Percentiles rank a stretch among this genome's conserved stretches.
These are phyloP conservation scores for Termitomyces sp. DNA, from an alignment of 768 basidiomycete genomes.

Conservation along the genomic window DNA sequence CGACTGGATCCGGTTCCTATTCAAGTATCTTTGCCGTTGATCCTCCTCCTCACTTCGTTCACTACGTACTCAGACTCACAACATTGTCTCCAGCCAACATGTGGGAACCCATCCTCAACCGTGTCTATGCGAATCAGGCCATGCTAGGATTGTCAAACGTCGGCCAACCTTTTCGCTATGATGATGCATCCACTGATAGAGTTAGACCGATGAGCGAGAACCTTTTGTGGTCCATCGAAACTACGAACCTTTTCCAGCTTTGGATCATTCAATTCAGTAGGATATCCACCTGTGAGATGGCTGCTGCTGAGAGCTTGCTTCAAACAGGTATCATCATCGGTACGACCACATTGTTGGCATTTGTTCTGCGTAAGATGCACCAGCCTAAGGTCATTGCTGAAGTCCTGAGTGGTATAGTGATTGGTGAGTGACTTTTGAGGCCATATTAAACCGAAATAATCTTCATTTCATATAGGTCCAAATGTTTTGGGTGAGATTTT, in stretches of 20 bases:
- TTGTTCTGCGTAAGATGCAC: conserved; percentile 59
- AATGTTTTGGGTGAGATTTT: conserved; percentile 36
- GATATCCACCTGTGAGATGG: conserved; percentile 16
- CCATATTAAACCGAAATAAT: not conserved
- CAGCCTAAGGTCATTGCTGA: conserved; percentile 88
- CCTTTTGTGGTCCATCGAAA: conserved; percentile 29
- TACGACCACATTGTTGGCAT: conserved; percentile 69
- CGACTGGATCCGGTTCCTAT: not conserved
- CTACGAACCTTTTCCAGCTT: conserved; percentile 61
- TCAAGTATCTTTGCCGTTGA: not conserved
- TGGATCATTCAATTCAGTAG: conserved; percentile 80
- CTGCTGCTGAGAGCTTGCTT: not conserved
- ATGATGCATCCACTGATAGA: not conserved
- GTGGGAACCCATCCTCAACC: not conserved
- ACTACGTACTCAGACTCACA: not conserved
- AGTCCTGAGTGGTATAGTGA: conserved; percentile 81
- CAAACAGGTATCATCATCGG: conserved; percentile 70
- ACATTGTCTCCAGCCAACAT: not conserved
- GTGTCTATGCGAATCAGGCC: not conserved
- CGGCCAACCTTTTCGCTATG: not conserved
- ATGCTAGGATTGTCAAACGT: not conserved
- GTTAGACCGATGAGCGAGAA: not conserved
- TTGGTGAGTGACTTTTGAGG: conserved; percentile 55
- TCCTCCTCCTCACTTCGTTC: not conserved
- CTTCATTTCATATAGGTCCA: conserved; percentile 27